Evolutionary conservation across 1,284 basidiomycete genomes (phyloP).

Genomic region (Irpex sp.): DNA sequence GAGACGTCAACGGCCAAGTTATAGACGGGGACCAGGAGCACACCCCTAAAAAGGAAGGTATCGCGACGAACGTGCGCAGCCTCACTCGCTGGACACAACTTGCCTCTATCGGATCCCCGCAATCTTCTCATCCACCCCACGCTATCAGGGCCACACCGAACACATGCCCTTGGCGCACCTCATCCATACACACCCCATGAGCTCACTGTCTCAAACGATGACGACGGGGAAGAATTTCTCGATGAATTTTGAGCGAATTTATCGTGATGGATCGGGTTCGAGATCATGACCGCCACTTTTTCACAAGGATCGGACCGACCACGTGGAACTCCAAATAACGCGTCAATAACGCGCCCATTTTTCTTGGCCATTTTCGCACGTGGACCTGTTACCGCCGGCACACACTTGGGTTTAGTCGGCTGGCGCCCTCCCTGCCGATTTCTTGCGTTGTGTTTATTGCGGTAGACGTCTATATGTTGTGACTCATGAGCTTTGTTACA

Average conservation of each 20-base stretch:
- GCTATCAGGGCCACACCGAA: neutral
- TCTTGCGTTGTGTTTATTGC: no score
- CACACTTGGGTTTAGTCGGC: no score
- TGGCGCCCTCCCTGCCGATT: no score
- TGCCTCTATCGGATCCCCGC: neutral
- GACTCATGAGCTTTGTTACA: no score
- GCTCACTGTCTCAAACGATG: neutral
- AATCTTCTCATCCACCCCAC: neutral
- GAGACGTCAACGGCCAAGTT: conserved; percentile 5
- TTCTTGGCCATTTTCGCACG: neutral
- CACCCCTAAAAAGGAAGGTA: conserved; percentile 19
- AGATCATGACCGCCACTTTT: neutral
- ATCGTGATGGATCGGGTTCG: neutral
- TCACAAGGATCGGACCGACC: neutral
- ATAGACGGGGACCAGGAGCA: conserved; percentile 13
- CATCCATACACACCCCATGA: neutral
- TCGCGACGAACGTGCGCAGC: conserved; percentile 30
- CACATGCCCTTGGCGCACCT: neutral
- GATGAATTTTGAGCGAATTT: neutral
- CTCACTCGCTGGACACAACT: conserved; percentile 17
- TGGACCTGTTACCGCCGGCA: neutral
- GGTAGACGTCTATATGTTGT: no score
- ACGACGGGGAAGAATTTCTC: neutral
- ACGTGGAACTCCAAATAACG: conserved; percentile 12
- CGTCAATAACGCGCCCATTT: conserved; percentile 8